phyloP scores from a whole-genome alignment of 1,139 yeast species.

The Pichia terricola region DNA sequence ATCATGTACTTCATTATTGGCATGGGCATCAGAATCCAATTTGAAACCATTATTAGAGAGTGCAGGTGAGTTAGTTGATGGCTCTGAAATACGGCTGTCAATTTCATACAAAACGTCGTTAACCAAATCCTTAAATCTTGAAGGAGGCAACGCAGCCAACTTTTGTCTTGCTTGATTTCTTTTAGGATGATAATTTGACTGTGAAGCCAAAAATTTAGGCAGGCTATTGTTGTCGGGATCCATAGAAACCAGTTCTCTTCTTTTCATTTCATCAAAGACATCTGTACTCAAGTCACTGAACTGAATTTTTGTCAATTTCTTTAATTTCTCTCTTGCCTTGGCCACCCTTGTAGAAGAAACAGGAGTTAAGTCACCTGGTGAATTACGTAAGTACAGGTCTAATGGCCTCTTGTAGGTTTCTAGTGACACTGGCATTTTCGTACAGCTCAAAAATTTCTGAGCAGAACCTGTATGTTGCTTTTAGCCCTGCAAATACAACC shows the following conservation, averaged over 20 bases:
- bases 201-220: slow-evolving; percentile 52
- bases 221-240: slow-evolving; percentile 31
- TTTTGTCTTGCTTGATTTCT: slow-evolving; percentile 94
- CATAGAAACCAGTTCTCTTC: slow-evolving; percentile 49
- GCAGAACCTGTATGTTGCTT: no score
- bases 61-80: background rate
- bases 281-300: slow-evolving; percentile 85
- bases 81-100: slow-evolving; percentile 43
- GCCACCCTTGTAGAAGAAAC: slow-evolving; percentile 52
- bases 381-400: slow-evolving; percentile 18
- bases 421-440: no score
- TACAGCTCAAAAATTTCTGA: no score
- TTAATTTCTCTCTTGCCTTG: slow-evolving; percentile 76
- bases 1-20: background rate
- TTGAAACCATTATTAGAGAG: no score
- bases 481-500: no score
- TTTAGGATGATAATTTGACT: slow-evolving; percentile 77
- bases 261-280: slow-evolving; percentile 79
- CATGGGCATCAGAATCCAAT: background rate
- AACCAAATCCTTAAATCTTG: slow-evolving; percentile 81
- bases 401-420: background rate
- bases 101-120: slow-evolving; percentile 85
- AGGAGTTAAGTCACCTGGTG: slow-evolving; percentile 38
- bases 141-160: slow-evolving; percentile 72
- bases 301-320: slow-evolving; percentile 74